Evolutionary conservation across 2,329 filamentous ascomycete genomes (phyloP).

Genomic region (Sarocladiaceae sp.): DNA sequence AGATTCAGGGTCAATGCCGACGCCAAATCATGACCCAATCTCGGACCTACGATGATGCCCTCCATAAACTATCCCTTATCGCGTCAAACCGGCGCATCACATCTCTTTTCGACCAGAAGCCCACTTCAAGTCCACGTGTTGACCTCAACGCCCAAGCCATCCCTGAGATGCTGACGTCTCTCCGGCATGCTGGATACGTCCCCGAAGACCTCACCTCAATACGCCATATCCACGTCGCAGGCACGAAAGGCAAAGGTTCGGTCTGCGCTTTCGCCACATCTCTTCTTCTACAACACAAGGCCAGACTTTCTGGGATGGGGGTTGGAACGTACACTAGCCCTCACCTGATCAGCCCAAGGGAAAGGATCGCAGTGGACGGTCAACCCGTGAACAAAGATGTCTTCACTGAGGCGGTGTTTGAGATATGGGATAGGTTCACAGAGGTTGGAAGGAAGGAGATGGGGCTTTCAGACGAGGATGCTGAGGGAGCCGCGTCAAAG

Average conservation of each 20-base stretch:
- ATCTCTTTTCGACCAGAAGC: slow-evolving; percentile 38
- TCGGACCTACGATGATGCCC: slow-evolving; percentile 56
- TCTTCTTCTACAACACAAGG: slow-evolving; percentile 51
- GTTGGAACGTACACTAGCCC: slow-evolving; percentile 81
- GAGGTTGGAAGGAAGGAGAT: slow-evolving; percentile 26
- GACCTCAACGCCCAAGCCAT: slow-evolving; percentile 67
- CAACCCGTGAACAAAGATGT: slow-evolving; percentile 58
- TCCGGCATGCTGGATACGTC: slow-evolving; percentile 67
- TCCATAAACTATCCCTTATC: slow-evolving; percentile 66
- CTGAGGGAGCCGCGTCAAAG: slow-evolving; percentile 56
- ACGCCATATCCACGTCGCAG: slow-evolving; percentile 72
- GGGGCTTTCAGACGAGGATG: slow-evolving; percentile 25
- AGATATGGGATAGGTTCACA: slow-evolving; percentile 65
- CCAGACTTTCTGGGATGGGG: background rate
- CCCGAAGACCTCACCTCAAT: slow-evolving; percentile 35
- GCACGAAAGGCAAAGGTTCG: slow-evolving; percentile 91
- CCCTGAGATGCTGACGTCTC: slow-evolving; percentile 77
- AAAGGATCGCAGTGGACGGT: slow-evolving; percentile 78
- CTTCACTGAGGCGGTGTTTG: slow-evolving; percentile 76
- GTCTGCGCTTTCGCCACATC: slow-evolving; percentile 78
- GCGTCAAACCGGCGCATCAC: slow-evolving; percentile 71
- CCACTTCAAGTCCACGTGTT: slow-evolving; percentile 30
- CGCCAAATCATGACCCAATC: background rate
- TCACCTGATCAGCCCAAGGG: slow-evolving; percentile 75
- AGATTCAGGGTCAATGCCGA: too few species aligned